Base-by-base conservation (phyloP, 345 rosid genomes). In the Eucalyptus urophylla region DNA sequence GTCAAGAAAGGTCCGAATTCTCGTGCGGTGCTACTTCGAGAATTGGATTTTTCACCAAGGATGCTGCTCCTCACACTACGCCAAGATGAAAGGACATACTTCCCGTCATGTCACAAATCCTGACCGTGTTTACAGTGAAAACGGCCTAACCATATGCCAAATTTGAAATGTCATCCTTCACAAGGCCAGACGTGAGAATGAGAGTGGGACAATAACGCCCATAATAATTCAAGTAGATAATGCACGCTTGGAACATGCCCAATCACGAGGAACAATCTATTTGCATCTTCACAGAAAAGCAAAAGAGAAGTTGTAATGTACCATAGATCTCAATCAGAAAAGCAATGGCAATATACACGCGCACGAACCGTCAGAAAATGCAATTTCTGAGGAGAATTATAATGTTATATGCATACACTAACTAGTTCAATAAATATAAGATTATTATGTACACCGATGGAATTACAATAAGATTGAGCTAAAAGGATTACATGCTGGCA, bases 401-500 rank as follows among this genome's bases (percentile, higher is more conserved):
- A 50, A 50, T 49, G 43, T 88, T 33, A 47, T 33, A 47, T 47
- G 80, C 86, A 19, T 62, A 67, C 27, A 12, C 65, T 86, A 67
- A 50, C 83, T 56, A 69, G 45, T 47, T 72, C 47, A 88, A 88
- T 88, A 88, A 88, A 87, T 88, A 49, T 88, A 85, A 85, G 50
- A 53, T 89, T 83, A 81, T 89, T 94, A 95, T 95, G 94, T 95
- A 95, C 98, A 97, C 22, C 81, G 89, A 54, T 29, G 49, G 76
- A 89, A 93, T 90, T 94, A 94, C 95, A 92, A 88, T 90, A 86
- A 92, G 90, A 65, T 86, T 88, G 49, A 90, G 88, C 90, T 80
- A 80, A 29, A 88, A 33, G 49, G 49, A 91, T 94, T 92, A 97
- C 97, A 97, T 95, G 94, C 96, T 95, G 90, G 96, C 99, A 86